phyloP scores from a whole-genome alignment of 805 yeast species.

The Hanseniaspora taiwanica region DNA sequence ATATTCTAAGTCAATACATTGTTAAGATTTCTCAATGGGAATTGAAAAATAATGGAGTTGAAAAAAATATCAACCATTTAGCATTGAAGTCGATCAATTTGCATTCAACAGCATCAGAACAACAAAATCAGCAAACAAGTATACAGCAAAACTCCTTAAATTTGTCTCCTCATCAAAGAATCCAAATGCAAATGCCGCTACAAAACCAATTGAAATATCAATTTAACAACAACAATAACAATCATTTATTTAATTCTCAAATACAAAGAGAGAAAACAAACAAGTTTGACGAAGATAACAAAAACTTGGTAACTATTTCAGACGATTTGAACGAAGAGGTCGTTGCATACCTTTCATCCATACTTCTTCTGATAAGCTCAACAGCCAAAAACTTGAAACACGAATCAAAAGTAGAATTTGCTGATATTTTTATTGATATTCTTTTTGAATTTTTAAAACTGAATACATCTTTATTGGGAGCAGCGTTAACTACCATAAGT shows the following conservation, averaged over 20 bases:
- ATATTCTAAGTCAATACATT: conserved; percentile 40
- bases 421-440: conserved; percentile 19
- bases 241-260: no score
- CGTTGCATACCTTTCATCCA: conserved; percentile 57
- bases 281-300: conserved; percentile 16
- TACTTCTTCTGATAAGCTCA: conserved; percentile 49
- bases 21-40: conserved; percentile 28
- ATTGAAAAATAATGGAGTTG: conserved; percentile 8
- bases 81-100: not conserved
- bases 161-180: not conserved
- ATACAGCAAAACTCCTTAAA: not conserved
- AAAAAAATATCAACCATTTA: not conserved
- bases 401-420: conserved; percentile 12
- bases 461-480: conserved; percentile 38
- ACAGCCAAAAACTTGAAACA: conserved; percentile 28
- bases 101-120: no score
- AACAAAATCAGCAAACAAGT: no score
- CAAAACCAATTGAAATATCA: conserved; percentile 9
- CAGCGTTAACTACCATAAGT: conserved; percentile 42
- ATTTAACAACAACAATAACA: conserved; percentile 3
- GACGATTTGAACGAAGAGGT: conserved; percentile 72
- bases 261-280: no score
- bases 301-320: conserved; percentile 21
- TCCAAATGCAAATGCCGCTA: conserved; percentile 10
- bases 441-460: conserved; percentile 33